phyloP scores from a whole-genome alignment of 106 monocot genomes.

The Phalaenopsis equestris region DNA sequence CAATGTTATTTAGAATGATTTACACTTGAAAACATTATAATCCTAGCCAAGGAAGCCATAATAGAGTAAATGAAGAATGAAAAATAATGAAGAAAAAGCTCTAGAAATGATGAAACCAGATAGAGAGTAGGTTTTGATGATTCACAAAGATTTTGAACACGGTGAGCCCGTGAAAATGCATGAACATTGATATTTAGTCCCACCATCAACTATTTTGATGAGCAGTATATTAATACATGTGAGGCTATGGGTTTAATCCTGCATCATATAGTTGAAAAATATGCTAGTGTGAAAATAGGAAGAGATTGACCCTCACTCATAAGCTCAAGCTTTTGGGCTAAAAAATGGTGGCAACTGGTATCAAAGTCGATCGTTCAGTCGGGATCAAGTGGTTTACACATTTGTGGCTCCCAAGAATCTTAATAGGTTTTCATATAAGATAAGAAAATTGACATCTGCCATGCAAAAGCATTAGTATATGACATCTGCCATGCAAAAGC shows the following conservation, averaged over 20 bases:
- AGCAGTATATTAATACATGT: background rate
- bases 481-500: no score
- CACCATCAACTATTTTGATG: background rate
- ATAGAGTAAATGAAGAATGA: background rate
- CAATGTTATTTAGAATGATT: background rate
- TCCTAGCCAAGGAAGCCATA: background rate
- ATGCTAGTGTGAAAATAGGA: background rate
- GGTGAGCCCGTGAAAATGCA: no score
- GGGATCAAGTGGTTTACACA: no score
- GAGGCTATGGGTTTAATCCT: background rate
- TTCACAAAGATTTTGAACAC: background rate
- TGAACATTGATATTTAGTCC: background rate
- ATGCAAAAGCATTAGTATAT: no score
- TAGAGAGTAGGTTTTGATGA: background rate
- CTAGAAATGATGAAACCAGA: background rate
- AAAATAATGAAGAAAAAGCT: background rate
- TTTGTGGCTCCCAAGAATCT: no score
- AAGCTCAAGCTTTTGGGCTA: background rate
- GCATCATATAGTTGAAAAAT: background rate
- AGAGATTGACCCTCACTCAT: background rate
- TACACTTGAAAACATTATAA: background rate
- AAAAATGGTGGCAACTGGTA: background rate
- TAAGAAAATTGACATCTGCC: no score
- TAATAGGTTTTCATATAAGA: no score
- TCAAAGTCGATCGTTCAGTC: background rate